Evolutionary conservation across 2,329 filamentous ascomycete species (phyloP), one percentile per base, ranked within the genome.

Genomic region (Scleromitrula shiraiana): DNA sequence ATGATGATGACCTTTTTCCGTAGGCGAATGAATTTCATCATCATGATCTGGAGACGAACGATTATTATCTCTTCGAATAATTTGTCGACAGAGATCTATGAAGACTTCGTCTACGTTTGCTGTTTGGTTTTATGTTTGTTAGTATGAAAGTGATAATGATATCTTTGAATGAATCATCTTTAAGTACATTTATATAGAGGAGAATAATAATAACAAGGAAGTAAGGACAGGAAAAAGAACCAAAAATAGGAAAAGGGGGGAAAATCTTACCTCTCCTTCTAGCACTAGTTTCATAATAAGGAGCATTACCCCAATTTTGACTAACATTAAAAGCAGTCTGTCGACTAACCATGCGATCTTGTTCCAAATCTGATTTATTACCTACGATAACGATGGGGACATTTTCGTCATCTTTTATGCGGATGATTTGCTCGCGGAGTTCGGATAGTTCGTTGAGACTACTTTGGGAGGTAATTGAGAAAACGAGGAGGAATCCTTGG

Each of bases 51-150:
- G 45, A 12, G 53, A 43, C 24, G 44, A 41, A 14, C 41, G 42
- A 6, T 46, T 49, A 22, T 58, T 68, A 52, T 83, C 79, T 60
- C 77, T 80, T 49, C 74, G 69, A 56, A 83, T 82, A 53, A 84
- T 83, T 63, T 84, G 80, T 52, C 79, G 70, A 58, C 79, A 83
- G 43, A 84, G 70, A 63, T 83, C 78, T 52, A 79, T 68, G 64
- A 86, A 87, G 37, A 84, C 82, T 64, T 86, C 82, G 59, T 85
- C 82, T 23, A 87, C 82, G 53, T 87, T 86, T 52, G 79, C 62
- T 62, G 2, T 38, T 7, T 35, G 35, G 20, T 38, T 38, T 17
- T 6, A 2, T 2, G 15, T 37, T 4, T 8, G 17, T 45, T 45
- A 38, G 32, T 5, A n/a, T n/a, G n/a, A n/a, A n/a, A n/a, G n/a